A percentile compares a stretch with the other conserved stretches of the same genome.
These are phyloP conservation scores for Pseudoscleropodium purum DNA, from an alignment of 225 moss, liverwort and hornwort genomes.

Conservation along the genomic window DNA sequence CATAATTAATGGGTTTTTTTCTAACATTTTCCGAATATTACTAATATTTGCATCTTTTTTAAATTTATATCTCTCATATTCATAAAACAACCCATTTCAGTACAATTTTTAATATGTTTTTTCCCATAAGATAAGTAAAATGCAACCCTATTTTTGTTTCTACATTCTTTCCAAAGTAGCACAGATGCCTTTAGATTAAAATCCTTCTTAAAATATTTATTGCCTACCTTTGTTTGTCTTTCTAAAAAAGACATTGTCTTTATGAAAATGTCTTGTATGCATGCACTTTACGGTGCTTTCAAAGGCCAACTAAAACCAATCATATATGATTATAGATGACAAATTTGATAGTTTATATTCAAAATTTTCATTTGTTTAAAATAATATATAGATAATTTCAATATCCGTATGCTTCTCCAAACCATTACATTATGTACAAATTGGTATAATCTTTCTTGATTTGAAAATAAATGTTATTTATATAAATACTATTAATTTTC, in stretches of 20 bases:
- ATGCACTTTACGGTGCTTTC: neutral
- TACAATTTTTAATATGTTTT: no score
- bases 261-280: neutral
- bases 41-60: neutral
- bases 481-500: neutral
- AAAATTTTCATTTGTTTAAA: neutral
- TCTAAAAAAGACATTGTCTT: neutral
- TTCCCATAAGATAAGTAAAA: no score
- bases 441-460: neutral
- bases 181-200: neutral
- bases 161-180: neutral
- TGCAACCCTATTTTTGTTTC: neutral
- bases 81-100: fast-evolving
- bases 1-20: no score
- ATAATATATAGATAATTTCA: neutral
- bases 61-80: neutral
- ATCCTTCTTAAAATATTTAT: neutral
- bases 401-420: neutral
- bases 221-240: neutral
- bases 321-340: neutral
- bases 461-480: neutral
- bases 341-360: neutral
- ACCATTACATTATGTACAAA: neutral
- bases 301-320: neutral
- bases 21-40: no score